Percentiles rank a stretch among this genome's conserved stretches.
Conservation (phyloP, 768 basidiomycete genomes). For the Boletus sp. region DNA sequence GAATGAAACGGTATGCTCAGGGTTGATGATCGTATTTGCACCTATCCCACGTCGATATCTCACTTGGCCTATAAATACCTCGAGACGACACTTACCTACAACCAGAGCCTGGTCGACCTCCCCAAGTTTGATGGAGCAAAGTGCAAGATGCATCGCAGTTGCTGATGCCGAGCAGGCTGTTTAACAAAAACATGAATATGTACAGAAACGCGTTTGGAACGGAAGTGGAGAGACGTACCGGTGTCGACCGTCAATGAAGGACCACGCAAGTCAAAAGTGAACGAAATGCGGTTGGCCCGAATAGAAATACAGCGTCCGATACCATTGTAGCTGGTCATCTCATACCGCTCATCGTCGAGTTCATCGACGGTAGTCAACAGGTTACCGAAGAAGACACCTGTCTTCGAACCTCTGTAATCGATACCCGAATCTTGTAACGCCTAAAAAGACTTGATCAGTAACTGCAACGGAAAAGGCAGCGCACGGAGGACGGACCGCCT, state of each 20-base stretch:
- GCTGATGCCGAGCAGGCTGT: conserved; percentile 43
- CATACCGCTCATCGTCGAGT: conserved; percentile 27
- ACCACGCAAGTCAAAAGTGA: conserved; percentile 37
- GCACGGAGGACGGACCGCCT: conserved; percentile 17
- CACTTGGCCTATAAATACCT: too few species aligned
- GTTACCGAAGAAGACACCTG: conserved; percentile 41
- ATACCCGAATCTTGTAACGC: conserved; percentile 48
- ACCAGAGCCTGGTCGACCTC: conserved; percentile 50
- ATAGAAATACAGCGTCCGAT: conserved; percentile 31
- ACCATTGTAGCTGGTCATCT: conserved; percentile 28
- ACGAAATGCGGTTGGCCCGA: conserved; percentile 34
- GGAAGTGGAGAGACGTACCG: conserved; percentile 5
- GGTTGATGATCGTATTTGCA: conserved; percentile 29
- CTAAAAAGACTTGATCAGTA: not conserved
- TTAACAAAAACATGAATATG: not conserved
- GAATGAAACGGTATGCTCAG: conserved; percentile 25
- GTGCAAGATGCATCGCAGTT: conserved; percentile 47
- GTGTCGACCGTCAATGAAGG: conserved; percentile 48
- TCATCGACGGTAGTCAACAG: conserved; percentile 27
- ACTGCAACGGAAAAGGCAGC: not conserved
- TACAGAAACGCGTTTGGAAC: not conserved
- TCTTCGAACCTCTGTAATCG: conserved; percentile 40
- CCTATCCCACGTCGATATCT: conserved; percentile 9
- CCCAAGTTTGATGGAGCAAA: conserved; percentile 40
- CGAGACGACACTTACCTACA: conserved; percentile 14